Conservation (phyloP, 208 protist species). For the Trypanosoma congolense region DNA sequence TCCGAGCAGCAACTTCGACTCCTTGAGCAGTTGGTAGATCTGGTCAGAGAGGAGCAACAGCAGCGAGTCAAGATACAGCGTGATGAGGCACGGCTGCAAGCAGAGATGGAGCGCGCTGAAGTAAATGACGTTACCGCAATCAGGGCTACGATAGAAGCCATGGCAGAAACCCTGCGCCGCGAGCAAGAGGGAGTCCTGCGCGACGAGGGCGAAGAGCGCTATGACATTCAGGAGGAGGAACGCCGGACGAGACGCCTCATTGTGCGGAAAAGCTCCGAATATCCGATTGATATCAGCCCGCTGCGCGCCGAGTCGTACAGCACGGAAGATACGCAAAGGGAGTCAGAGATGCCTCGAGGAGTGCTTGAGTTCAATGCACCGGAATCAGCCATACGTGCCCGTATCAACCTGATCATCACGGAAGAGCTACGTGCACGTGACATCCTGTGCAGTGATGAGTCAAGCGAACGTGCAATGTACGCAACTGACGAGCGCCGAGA, state of each 20-base stretch:
- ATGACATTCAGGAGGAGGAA: not conserved
- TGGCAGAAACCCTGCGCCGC: not conserved
- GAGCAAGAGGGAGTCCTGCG: not conserved
- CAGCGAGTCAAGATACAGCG: not conserved
- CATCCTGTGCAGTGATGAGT: slow-evolving; percentile 10
- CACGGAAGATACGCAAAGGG: not conserved
- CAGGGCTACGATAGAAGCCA: not conserved
- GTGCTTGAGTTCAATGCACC: slow-evolving; percentile 5
- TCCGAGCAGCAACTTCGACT: slow-evolving; percentile 4
- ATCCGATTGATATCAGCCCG: not conserved
- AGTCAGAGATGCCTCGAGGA: not conserved
- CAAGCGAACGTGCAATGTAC: slow-evolving; percentile 3
- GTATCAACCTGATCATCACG: slow-evolving; percentile 1
- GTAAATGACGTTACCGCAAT: not conserved
- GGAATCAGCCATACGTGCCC: slow-evolving; percentile 2
- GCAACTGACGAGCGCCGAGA: slow-evolving; percentile 3
- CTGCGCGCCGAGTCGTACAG: not conserved
- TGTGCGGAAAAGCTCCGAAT: not conserved
- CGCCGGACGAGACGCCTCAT: not conserved
- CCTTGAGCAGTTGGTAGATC: not conserved
- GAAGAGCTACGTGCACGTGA: slow-evolving; percentile 15
- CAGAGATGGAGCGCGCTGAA: not conserved
- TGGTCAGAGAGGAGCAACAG: not conserved
- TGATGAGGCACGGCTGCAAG: not conserved
- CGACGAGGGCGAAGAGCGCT: not conserved